Percentiles rank a stretch among this genome's conserved stretches.
Evolutionary conservation across 2,329 filamentous ascomycete species (phyloP).

Genomic region (Apiospora kogelbergensis): DNA sequence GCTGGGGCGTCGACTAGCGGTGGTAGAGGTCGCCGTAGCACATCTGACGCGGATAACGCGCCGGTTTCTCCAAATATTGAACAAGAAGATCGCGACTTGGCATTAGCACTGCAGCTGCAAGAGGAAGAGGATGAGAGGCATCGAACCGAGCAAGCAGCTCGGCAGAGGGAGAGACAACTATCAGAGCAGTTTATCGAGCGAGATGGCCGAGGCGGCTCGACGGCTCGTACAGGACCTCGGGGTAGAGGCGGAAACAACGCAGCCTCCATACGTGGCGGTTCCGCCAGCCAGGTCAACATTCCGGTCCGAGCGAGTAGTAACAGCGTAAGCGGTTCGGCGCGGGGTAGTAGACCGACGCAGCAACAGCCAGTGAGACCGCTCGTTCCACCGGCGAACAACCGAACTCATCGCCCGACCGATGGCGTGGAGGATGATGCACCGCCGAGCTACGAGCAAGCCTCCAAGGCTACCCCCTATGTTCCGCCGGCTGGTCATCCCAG

Average conservation of each 20-base stretch:
- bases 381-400: conserved; percentile 39
- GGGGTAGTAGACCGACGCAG: conserved; percentile 30
- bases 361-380: conserved; percentile 43
- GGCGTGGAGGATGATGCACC: conserved; percentile 50
- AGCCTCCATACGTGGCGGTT: conserved; percentile 26
- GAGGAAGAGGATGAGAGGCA: conserved; percentile 88
- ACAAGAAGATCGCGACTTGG: conserved; percentile 84
- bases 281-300: conserved; percentile 20
- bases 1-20: conserved; percentile 26
- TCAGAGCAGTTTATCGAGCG: conserved; percentile 72
- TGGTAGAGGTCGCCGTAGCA: conserved; percentile 29
- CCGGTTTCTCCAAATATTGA: conserved; percentile 46
- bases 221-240: conserved; percentile 19
- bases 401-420: conserved; percentile 37
- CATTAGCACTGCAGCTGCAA: conserved; percentile 86
- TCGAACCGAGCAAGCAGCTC: conserved; percentile 58
- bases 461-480: conserved; percentile 49
- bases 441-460: conserved; percentile 58
- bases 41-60: conserved; percentile 20
- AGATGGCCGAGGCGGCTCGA: conserved; percentile 42
- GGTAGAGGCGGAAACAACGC: conserved; percentile 22
- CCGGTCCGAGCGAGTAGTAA: conserved; percentile 15
- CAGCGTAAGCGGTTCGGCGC: conserved; percentile 14
- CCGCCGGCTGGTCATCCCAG: conserved; percentile 53
- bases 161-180: conserved; percentile 64